A percentile compares a stretch with the other conserved stretches of the same genome.
Evolutionary conservation across 345 rosid species (phyloP).

Genomic region (Bretschneidera sinensis): DNA sequence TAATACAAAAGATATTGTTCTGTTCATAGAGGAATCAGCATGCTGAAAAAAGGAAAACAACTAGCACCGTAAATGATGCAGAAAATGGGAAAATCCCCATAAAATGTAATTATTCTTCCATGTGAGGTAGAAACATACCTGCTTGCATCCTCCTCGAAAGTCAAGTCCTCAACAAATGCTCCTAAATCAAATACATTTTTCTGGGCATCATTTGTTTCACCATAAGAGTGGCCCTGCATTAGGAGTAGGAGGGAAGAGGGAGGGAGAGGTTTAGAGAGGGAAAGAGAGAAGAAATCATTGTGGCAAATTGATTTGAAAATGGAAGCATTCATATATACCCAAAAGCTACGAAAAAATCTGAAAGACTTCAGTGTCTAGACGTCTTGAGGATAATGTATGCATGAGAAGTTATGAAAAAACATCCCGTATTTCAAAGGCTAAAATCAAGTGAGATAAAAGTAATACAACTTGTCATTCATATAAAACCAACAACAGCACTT

Average conservation of each 20-base stretch:
- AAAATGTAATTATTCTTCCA: neutral
- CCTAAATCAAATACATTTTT: constrained; percentile 65
- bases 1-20: too few species aligned
- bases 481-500: too few species aligned
- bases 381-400: neutral
- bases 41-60: neutral
- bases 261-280: neutral
- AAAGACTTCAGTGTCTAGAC: too few species aligned
- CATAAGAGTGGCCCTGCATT: constrained; percentile 27
- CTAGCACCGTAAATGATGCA: neutral
- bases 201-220: constrained; percentile 25
- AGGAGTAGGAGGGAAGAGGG: neutral
- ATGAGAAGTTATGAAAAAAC: too few species aligned
- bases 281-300: neutral
- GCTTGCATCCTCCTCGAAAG: constrained; percentile 73
- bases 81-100: neutral
- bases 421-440: neutral
- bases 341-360: neutral
- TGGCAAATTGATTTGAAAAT: too few species aligned
- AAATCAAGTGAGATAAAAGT: neutral
- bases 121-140: constrained; percentile 32
- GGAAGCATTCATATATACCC: neutral
- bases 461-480: too few species aligned
- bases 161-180: constrained; percentile 81
- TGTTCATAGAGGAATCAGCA: too few species aligned